phyloP scores from a whole-genome alignment of 192 early-diverging fungal genomes.

The Allomyces javanicus region DNA sequence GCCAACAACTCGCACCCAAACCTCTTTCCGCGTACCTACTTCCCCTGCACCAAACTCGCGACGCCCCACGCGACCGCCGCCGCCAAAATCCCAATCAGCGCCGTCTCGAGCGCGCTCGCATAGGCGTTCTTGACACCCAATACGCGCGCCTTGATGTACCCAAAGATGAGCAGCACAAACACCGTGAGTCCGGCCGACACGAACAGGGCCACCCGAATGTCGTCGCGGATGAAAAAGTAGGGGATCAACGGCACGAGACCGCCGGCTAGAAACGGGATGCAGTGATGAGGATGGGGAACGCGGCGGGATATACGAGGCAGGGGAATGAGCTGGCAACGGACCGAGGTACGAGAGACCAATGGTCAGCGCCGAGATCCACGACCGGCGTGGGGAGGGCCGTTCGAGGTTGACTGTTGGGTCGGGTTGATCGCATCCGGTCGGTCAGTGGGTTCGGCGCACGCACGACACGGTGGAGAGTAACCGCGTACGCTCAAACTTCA shows the following conservation, averaged over 20 bases:
- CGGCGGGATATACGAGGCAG: too few relatives aligned
- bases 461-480: too few relatives aligned
- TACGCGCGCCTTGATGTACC: conserved; percentile 27
- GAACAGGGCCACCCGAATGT: conserved; percentile 17
- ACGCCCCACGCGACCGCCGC: conserved; percentile 6
- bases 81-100: conserved; percentile 23
- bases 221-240: conserved; percentile 22
- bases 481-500: conserved; percentile 30
- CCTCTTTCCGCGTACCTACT: too few relatives aligned
- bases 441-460: too few relatives aligned
- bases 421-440: too few relatives aligned
- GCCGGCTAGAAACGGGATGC: conserved; percentile 10
- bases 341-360: conserved; percentile 36
- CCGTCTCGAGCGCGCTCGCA: conserved; percentile 20
- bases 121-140: conserved; percentile 20
- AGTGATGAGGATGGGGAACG: too few relatives aligned
- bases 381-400: background rate
- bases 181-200: conserved; percentile 30
- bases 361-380: conserved; percentile 31
- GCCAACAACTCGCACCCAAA: too few relatives aligned
- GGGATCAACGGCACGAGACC: conserved; percentile 44
- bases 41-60: too few relatives aligned
- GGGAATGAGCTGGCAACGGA: too few relatives aligned
- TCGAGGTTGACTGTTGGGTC: too few relatives aligned
- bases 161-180: conserved; percentile 34